phyloP scores from a whole-genome alignment of 495 filamentous ascomycete species.

The Penicillium taxi region DNA sequence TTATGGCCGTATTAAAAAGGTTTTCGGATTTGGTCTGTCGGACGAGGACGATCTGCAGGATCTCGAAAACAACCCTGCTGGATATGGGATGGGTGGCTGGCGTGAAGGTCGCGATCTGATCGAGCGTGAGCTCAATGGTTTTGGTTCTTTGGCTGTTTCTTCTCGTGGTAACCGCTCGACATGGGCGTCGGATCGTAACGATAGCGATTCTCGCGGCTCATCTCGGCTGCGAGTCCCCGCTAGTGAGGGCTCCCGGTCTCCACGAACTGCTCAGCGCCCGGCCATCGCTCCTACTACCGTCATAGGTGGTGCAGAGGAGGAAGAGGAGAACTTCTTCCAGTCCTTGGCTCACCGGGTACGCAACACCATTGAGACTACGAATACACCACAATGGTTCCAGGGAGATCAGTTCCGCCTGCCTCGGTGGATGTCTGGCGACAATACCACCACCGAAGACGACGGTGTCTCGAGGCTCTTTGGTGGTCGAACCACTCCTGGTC shows the following conservation, averaged over 20 bases:
- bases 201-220: constrained; percentile 21
- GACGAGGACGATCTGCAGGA: constrained; percentile 63
- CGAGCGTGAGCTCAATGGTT: constrained; percentile 71
- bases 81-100: constrained; percentile 77
- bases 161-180: constrained; percentile 28
- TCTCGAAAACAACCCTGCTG: constrained; percentile 52
- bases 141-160: constrained; percentile 43
- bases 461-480: constrained; percentile 48
- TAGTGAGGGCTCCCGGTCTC: constrained; percentile 20
- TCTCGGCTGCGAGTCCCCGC: constrained; percentile 25
- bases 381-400: constrained; percentile 72
- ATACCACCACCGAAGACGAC: constrained; percentile 30
- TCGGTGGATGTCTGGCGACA: constrained; percentile 62
- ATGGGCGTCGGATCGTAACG: constrained; percentile 21
- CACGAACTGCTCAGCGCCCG: constrained; percentile 22
- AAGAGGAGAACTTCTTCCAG: constrained; percentile 75
- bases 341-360: constrained; percentile 75
- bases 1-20: constrained; percentile 69
- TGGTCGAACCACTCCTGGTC: constrained; percentile 44
- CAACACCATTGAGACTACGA: constrained; percentile 84
- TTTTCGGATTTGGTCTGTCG: constrained; percentile 69
- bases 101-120: constrained; percentile 90
- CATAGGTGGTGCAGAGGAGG: constrained; percentile 49
- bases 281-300: constrained; percentile 25
- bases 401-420: constrained; percentile 64